Percentiles rank a stretch among this genome's conserved stretches.
These are phyloP conservation scores for Macrolepiota fuliginosa DNA, from an alignment of 768 basidiomycete species.

Conservation along the genomic window DNA sequence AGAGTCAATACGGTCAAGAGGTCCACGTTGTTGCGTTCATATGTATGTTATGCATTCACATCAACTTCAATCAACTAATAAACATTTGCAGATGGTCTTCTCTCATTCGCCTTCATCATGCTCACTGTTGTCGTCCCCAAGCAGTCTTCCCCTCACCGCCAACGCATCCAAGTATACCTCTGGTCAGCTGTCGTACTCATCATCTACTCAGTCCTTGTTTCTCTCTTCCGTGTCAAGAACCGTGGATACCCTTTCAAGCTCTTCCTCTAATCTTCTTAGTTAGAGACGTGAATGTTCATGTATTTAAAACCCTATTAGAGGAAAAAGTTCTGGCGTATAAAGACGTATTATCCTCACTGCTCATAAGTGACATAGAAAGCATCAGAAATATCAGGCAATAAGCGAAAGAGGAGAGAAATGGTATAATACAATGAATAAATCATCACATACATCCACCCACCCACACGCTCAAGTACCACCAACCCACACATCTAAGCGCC, in stretches of 20 bases:
- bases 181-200: conserved; percentile 83
- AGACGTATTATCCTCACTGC: conserved; percentile 1
- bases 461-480: no score
- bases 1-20: conserved; percentile 91
- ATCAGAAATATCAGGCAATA: conserved; percentile 9
- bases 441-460: conserved; percentile 19
- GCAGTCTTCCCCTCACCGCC: conserved; percentile 66
- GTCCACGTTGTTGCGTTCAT: conserved; percentile 81
- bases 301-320: conserved; percentile 4
- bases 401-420: conserved; percentile 10
- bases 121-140: conserved; percentile 80
- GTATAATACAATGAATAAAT: conserved; percentile 12
- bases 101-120: conserved; percentile 78
- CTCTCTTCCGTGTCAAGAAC: conserved; percentile 90
- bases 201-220: conserved; percentile 83
- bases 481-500: conserved; percentile 18
- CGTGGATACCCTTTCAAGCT: conserved; percentile 83
- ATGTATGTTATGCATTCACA: conserved; percentile 54
- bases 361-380: background rate
- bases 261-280: conserved; percentile 47
- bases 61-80: conserved; percentile 9
- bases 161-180: conserved; percentile 85
- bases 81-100: conserved; percentile 69
- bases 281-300: background rate
- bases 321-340: conserved; percentile 15